These are phyloP conservation scores for Stagonosporopsis chrysanthemi DNA, from an alignment of 2,329 filamentous ascomycete species.

Conservation along the genomic window DNA sequence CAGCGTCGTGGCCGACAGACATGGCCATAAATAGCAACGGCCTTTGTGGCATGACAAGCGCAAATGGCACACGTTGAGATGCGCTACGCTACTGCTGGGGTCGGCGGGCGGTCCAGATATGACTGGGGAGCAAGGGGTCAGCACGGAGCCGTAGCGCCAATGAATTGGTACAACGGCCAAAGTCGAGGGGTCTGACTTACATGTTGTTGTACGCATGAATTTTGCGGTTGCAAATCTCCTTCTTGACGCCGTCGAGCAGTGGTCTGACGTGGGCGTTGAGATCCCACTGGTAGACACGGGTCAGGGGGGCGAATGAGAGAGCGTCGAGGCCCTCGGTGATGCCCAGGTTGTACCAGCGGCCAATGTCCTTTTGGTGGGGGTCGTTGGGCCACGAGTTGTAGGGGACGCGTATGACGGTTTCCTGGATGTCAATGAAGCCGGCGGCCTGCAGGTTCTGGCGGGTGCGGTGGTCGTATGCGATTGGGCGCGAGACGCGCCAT, in stretches of 20 bases:
- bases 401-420: conserved; percentile 73
- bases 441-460: conserved; percentile 68
- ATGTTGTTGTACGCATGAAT: conserved; percentile 77
- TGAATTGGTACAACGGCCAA: conserved; percentile 33
- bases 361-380: conserved; percentile 70
- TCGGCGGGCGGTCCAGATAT: conserved; percentile 58
- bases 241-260: conserved; percentile 68
- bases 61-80: conserved; percentile 16
- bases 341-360: conserved; percentile 83
- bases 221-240: conserved; percentile 72
- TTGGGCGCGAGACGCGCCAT: conserved; percentile 67
- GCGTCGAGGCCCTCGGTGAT: conserved; percentile 76
- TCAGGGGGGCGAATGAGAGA: conserved; percentile 76
- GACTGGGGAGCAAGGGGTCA: conserved; percentile 50
- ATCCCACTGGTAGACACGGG: conserved; percentile 68
- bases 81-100: conserved; percentile 53
- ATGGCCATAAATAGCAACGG: conserved; percentile 20
- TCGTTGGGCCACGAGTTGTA: conserved; percentile 77
- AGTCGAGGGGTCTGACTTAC: conserved; percentile 61
- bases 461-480: conserved; percentile 70
- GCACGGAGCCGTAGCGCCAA: conserved; percentile 31
- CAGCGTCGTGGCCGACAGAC: conserved; percentile 22
- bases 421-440: conserved; percentile 82
- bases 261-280: conserved; percentile 66
- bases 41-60: conserved; percentile 24